These are phyloP conservation scores for Geotrichum restrictum DNA, from an alignment of 1,139 yeast species.

Conservation along the genomic window DNA sequence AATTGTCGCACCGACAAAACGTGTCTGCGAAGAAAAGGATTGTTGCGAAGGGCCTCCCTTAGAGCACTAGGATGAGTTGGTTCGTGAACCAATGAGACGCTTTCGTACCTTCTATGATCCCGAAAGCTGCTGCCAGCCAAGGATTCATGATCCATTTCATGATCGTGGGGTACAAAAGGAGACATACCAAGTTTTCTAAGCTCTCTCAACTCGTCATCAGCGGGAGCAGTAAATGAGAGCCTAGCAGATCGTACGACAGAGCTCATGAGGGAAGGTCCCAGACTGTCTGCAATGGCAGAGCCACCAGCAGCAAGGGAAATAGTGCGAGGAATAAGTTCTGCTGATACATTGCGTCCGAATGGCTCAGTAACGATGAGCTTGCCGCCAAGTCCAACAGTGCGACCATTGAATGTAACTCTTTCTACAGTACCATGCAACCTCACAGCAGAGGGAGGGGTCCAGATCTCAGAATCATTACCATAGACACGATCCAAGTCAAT, in stretches of 20 bases:
- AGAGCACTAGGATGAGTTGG: conserved; percentile 74
- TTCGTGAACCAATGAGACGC: conserved; percentile 40
- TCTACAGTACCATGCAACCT: conserved; percentile 75
- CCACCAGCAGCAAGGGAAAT: conserved; percentile 22
- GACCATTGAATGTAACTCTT: conserved; percentile 74
- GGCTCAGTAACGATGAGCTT: conserved; percentile 55
- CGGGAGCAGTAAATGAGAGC: conserved; percentile 38
- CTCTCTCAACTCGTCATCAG: conserved; percentile 17
- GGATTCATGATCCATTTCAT: conserved; percentile 32
- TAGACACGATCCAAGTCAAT: conserved; percentile 72
- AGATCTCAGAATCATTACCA: conserved; percentile 41
- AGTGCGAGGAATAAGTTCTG: conserved; percentile 26
- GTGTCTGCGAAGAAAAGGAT: conserved; percentile 84
- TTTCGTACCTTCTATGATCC: conserved; percentile 23
- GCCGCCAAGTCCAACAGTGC: conserved; percentile 83
- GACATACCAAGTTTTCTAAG: conserved; percentile 15
- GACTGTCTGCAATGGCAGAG: conserved; percentile 19
- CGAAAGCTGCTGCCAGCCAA: conserved; percentile 37
- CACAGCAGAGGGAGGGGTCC: conserved; percentile 49
- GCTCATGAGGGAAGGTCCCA: conserved; percentile 22
- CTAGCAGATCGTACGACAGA: conserved; percentile 28
- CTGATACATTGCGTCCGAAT: conserved; percentile 48
- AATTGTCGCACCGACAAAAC: conserved; percentile 85
- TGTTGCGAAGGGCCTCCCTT: conserved; percentile 72
- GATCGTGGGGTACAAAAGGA: conserved; percentile 29